Evolutionary conservation across 1,139 yeast genomes (phyloP).

Genomic region (Sugiyamaella pinicola): DNA sequence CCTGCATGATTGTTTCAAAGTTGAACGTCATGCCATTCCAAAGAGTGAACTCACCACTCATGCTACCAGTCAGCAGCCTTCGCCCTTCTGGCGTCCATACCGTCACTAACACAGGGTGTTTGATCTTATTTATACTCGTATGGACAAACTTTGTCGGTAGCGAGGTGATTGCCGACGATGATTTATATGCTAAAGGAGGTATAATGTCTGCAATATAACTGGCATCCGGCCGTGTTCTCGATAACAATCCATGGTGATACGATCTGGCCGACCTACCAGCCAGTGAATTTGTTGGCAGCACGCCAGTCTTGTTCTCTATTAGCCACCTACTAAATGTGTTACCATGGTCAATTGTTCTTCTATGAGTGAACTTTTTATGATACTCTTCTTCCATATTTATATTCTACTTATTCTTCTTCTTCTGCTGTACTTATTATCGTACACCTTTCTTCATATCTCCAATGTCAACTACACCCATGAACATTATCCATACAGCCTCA

Average conservation of each 20-base stretch:
- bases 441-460: no score
- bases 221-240: slow-evolving; percentile 69
- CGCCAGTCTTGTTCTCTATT: slow-evolving; percentile 59
- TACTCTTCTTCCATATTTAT: slow-evolving; percentile 31
- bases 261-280: slow-evolving; percentile 3
- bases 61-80: slow-evolving; percentile 83
- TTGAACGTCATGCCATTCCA: slow-evolving; percentile 97
- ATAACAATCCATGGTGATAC: slow-evolving; percentile 8
- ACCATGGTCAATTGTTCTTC: slow-evolving; percentile 89
- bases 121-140: slow-evolving; percentile 85
- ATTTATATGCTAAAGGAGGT: slow-evolving; percentile 67
- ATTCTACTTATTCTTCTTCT: neutral
- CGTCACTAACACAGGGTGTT: slow-evolving; percentile 87
- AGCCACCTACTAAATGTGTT: slow-evolving; percentile 77
- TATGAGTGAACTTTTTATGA: slow-evolving; percentile 52
- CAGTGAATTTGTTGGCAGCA: slow-evolving; percentile 9
- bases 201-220: slow-evolving; percentile 70
- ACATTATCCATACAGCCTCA: no score
- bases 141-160: slow-evolving; percentile 76
- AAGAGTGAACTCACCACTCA: slow-evolving; percentile 92
- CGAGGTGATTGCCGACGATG: slow-evolving; percentile 55
- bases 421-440: no score
- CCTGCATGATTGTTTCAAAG: slow-evolving; percentile 97
- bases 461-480: no score
- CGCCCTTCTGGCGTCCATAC: slow-evolving; percentile 98